Percentiles rank a stretch among this genome's conserved stretches.
These are phyloP conservation scores for Aeminium ludgeri DNA, from an alignment of 495 filamentous ascomycete species.

Conservation along the genomic window DNA sequence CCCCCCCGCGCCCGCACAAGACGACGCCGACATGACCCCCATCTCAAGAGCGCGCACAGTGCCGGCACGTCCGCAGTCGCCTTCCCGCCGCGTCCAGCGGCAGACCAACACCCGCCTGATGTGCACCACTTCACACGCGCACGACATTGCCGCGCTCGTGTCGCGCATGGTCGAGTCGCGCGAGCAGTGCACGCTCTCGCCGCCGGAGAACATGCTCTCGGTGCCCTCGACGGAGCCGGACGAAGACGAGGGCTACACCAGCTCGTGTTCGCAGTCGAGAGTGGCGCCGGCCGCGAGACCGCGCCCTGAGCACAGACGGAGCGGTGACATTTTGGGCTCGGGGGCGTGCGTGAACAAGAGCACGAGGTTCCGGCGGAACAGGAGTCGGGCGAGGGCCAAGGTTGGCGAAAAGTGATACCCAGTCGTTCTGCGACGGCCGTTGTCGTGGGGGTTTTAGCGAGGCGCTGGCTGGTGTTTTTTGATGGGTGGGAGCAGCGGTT, in stretches of 20 bases:
- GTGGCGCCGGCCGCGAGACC: neutral
- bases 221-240: neutral
- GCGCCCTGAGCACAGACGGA: neutral
- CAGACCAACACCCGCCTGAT: constrained; percentile 8
- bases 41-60: neutral
- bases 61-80: constrained; percentile 6
- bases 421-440: too few relatives aligned
- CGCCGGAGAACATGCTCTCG: neutral
- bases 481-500: too few relatives aligned
- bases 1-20: neutral
- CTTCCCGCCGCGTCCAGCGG: constrained; percentile 5
- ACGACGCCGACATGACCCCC: neutral
- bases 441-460: too few relatives aligned
- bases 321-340: constrained; percentile 1
- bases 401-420: neutral
- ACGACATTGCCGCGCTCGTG: constrained; percentile 8
- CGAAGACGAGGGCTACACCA: constrained; percentile 6
- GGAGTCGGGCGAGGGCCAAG: neutral
- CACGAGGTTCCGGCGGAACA: neutral
- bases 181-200: constrained; percentile 7
- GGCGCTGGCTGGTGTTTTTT: too few relatives aligned
- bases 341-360: constrained; percentile 7
- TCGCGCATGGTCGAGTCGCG: constrained; percentile 6
- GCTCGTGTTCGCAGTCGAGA: constrained; percentile 2
- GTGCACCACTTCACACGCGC: constrained; percentile 1